Percentiles rank a stretch among this genome's conserved stretches.
Conservation (phyloP, 2,329 filamentous ascomycete species). For the Cercospora zeina region DNA sequence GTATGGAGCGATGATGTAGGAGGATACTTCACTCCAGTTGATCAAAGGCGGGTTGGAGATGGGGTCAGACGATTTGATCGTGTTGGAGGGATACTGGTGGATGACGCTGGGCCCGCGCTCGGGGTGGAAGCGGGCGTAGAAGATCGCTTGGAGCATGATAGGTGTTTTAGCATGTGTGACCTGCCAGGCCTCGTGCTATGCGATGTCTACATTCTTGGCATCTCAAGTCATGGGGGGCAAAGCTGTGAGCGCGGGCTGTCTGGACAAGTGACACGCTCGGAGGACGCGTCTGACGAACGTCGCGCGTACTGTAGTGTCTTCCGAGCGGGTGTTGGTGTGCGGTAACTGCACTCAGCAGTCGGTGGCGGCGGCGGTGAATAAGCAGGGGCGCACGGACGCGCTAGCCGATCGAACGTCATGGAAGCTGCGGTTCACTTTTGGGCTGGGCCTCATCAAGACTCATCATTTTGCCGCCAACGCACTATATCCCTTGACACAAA, state of each 20-base stretch:
- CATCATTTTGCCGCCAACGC: constrained; percentile 6
- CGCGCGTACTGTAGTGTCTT: neutral
- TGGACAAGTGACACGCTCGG: neutral
- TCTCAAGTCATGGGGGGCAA: neutral
- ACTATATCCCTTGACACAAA: neutral
- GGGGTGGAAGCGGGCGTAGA: constrained; percentile 67
- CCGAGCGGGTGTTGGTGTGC: neutral
- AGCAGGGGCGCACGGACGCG: constrained; percentile 2
- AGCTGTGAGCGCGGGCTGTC: neutral
- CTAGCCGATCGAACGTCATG: constrained; percentile 9
- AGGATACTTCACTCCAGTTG: constrained; percentile 74
- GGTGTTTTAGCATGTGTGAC: neutral
- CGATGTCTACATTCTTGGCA: neutral
- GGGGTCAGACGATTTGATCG: constrained; percentile 27
- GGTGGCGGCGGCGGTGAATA: constrained; percentile 3
- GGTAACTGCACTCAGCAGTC: neutral
- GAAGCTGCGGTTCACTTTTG: constrained; percentile 9
- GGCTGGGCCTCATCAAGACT: neutral
- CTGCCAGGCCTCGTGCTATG: neutral
- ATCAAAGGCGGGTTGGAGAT: constrained; percentile 24
- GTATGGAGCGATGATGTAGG: constrained; percentile 92
- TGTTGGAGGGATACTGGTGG: constrained; percentile 36
- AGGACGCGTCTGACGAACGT: neutral
- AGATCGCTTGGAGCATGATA: constrained; percentile 63
- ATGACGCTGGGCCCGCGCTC: constrained; percentile 43